Evolutionary conservation across 805 yeast genomes (phyloP).

Genomic region (Candida corydali): DNA sequence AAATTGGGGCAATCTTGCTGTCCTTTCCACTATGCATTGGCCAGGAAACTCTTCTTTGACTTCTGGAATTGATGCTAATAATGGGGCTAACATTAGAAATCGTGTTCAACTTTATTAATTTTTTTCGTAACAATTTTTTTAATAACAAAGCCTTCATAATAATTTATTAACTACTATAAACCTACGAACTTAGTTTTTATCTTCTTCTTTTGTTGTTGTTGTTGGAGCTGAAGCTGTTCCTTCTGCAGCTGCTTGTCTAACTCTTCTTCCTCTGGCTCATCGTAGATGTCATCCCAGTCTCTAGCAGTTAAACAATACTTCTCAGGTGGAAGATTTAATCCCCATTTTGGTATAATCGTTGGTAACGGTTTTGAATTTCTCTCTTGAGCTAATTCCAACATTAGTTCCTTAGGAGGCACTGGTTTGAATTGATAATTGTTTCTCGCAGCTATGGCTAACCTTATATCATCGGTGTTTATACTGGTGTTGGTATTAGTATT

Average conservation of each 20-base stretch:
- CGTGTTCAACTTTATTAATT: conserved; percentile 2
- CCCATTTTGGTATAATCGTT: conserved; percentile 86
- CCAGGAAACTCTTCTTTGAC: conserved; percentile 55
- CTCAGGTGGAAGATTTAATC: conserved; percentile 94
- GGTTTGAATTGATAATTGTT: conserved; percentile 97
- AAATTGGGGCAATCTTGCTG: conserved; percentile 53
- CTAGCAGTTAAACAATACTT: conserved; percentile 88
- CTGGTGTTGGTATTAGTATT: conserved; percentile 42
- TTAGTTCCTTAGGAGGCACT: conserved; percentile 83
- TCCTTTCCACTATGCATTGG: conserved; percentile 59
- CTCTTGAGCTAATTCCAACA: conserved; percentile 88
- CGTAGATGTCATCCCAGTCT: conserved; percentile 53
- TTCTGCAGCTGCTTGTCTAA: conserved; percentile 8
- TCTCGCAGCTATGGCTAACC: conserved; percentile 89
- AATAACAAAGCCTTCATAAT: too few species aligned
- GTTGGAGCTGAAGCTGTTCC: conserved; percentile 5
- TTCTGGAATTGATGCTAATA: conserved; percentile 37
- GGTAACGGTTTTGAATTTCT: conserved; percentile 88
- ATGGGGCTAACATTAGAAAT: conserved; percentile 28
- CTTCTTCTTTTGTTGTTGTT: conserved; percentile 3
- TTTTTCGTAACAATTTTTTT: neutral
- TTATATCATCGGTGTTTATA: conserved; percentile 81
- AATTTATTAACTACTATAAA: neutral
- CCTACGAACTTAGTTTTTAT: conserved; percentile 4
- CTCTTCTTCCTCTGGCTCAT: conserved; percentile 20